Percentiles rank a stretch among this genome's conserved stretches.
Conservation (phyloP, 164 flowering plant species). For the Vitis amurensis region DNA sequence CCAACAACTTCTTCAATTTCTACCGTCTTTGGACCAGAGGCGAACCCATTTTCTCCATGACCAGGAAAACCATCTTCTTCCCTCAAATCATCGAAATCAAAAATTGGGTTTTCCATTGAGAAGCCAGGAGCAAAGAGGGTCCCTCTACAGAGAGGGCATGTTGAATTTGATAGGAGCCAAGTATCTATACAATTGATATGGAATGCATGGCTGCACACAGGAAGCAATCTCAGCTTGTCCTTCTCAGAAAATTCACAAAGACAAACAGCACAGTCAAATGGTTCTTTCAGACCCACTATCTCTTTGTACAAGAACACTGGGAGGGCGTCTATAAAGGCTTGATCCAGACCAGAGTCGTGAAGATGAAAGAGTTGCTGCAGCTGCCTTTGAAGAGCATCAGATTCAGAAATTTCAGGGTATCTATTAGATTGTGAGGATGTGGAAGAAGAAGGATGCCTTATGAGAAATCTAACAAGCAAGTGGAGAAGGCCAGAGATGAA, state of each 20-base stretch:
- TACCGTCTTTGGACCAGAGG: conserved; percentile 30
- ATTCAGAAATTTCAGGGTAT: conserved; percentile 41
- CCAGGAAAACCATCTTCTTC: conserved; percentile 34
- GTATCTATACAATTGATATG: conserved; percentile 68
- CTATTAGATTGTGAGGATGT: conserved; percentile 38
- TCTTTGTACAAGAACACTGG: conserved; percentile 66
- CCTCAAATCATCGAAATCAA: conserved; percentile 47
- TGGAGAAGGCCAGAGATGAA: conserved; percentile 72
- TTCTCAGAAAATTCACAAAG: conserved; percentile 53
- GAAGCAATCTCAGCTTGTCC: conserved; percentile 64
- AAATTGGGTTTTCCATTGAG: conserved; percentile 54
- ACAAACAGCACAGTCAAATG: conserved; percentile 75
- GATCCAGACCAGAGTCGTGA: conserved; percentile 72
- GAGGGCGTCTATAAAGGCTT: conserved; percentile 63
- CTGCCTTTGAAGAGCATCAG: conserved; percentile 68
- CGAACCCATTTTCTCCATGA: conserved; percentile 21
- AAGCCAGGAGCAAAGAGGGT: conserved; percentile 50
- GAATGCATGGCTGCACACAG: conserved; percentile 70
- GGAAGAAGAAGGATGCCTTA: conserved; percentile 50
- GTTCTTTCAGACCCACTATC: conserved; percentile 61
- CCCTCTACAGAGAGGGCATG: conserved; percentile 65
- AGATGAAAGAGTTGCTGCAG: conserved; percentile 66
- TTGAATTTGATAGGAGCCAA: conserved; percentile 73
- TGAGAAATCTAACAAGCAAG: conserved; percentile 62
- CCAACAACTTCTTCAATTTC: conserved; percentile 41